Evolutionary conservation across 441 rosid species (phyloP).

Genomic region (Bruguiera hainesii): DNA sequence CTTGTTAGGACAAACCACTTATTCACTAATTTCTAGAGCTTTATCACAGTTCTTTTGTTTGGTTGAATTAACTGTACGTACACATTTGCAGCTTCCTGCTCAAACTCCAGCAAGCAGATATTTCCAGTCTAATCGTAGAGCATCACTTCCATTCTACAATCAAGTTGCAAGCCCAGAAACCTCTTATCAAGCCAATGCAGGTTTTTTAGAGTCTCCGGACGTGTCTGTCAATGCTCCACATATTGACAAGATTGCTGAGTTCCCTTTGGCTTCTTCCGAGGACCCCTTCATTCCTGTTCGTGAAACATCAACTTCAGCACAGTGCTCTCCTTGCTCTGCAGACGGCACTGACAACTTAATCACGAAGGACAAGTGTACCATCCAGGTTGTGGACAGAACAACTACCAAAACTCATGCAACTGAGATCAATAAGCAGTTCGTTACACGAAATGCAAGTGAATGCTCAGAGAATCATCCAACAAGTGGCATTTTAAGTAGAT

Average conservation of each 20-base stretch:
- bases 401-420: constrained; percentile 18
- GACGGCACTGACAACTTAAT: constrained; percentile 48
- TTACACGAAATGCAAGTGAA: constrained; percentile 32
- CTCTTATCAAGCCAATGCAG: constrained; percentile 28
- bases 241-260: constrained; percentile 82
- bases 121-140: constrained; percentile 43
- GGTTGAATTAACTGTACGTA: not conserved
- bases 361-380: constrained; percentile 79
- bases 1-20: not conserved
- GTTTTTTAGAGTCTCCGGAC: constrained; percentile 67
- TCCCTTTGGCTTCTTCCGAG: constrained; percentile 71
- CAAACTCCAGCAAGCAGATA: constrained; percentile 36
- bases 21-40: not conserved
- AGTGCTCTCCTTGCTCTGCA: constrained; percentile 54
- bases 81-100: constrained; percentile 55
- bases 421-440: constrained; percentile 9
- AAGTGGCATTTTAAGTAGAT: constrained; percentile 61
- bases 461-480: constrained; percentile 58
- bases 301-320: constrained; percentile 42
- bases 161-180: constrained; percentile 26
- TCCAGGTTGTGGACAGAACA: constrained; percentile 52
- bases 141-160: constrained; percentile 56
- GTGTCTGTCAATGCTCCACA: constrained; percentile 84
- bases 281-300: constrained; percentile 45
- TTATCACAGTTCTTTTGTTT: not conserved